These are phyloP conservation scores for Bidens hawaiensis DNA, from an alignment of 140 eudicot genomes.

Conservation along the genomic window DNA sequence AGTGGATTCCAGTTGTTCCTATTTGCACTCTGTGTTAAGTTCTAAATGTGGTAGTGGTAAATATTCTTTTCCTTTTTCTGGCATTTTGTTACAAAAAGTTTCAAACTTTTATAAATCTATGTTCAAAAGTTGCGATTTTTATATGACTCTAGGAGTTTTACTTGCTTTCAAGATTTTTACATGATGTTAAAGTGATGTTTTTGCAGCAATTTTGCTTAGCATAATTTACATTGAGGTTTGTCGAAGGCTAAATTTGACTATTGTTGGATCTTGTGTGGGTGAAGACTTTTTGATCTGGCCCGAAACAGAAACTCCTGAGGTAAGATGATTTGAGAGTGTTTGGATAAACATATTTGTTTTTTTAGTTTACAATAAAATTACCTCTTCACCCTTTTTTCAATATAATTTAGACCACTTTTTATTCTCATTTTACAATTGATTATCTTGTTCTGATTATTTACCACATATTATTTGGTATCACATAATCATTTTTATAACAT, in stretches of 20 bases:
- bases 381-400: background rate
- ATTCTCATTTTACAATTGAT: background rate
- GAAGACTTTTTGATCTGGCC: conserved; percentile 93
- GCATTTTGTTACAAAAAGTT: background rate
- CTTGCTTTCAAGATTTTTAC: background rate
- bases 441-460: background rate
- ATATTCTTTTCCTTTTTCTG: conserved; percentile 4
- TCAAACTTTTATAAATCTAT: background rate
- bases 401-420: background rate
- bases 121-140: background rate
- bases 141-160: background rate
- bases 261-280: too few species aligned
- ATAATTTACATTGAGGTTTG: too few species aligned
- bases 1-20: conserved; percentile 67
- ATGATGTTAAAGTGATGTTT: conserved; percentile 18
- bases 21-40: conserved; percentile 70
- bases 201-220: conserved; percentile 90
- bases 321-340: conserved; percentile 19
- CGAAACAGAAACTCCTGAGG: conserved; percentile 73
- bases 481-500: background rate
- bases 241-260: too few species aligned
- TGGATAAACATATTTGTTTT: background rate
- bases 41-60: conserved; percentile 71
- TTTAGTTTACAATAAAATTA: background rate
- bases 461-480: background rate